Conservation (phyloP, 2,329 filamentous ascomycete species). For the Ceratocystis papillata region DNA sequence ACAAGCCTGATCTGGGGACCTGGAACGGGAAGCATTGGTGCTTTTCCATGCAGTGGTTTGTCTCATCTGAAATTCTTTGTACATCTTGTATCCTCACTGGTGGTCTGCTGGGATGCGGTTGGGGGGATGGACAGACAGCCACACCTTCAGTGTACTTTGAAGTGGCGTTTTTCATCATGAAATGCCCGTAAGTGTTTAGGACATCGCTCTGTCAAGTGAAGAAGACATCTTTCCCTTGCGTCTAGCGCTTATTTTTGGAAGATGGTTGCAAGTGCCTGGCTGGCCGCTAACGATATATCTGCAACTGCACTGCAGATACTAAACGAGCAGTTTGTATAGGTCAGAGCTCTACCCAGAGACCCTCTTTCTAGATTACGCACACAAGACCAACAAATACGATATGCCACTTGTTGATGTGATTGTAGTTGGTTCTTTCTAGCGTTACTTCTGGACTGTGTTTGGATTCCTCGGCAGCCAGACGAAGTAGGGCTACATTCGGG, state of each 20-base stretch:
- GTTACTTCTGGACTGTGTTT: no score
- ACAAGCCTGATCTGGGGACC: conserved; percentile 52
- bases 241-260: conserved; percentile 38
- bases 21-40: conserved; percentile 52
- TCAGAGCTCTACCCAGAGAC: no score
- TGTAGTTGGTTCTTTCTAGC: no score
- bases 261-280: conserved; percentile 41
- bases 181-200: conserved; percentile 35
- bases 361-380: no score
- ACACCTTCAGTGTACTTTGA: conserved; percentile 33
- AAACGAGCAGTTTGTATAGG: no score
- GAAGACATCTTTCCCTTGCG: conserved; percentile 37
- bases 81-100: conserved; percentile 50
- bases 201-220: conserved; percentile 35
- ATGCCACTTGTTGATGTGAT: no score
- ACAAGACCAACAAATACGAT: no score
- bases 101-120: conserved; percentile 49
- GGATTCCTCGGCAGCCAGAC: no score
- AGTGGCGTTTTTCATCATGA: conserved; percentile 35
- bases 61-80: conserved; percentile 44
- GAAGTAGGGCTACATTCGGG: no score
- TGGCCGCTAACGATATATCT: conserved; percentile 32
- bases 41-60: conserved; percentile 45
- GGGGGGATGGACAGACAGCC: conserved; percentile 49
- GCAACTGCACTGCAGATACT: no score